phyloP scores from a whole-genome alignment of 1,284 basidiomycete species.

The Flammula alnicola region DNA sequence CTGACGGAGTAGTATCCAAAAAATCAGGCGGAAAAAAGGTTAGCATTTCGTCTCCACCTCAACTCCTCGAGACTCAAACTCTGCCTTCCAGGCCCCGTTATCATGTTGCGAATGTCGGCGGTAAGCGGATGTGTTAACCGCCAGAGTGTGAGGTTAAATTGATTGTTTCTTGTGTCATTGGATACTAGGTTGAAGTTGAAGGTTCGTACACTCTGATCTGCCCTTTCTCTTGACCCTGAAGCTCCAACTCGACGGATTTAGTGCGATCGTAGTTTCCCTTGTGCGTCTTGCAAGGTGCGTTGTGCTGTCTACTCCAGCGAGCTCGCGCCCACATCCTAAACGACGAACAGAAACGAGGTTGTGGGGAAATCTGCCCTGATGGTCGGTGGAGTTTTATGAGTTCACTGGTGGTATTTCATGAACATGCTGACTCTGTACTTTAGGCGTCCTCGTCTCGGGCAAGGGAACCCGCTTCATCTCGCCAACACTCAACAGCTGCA shows the following conservation, averaged over 20 bases:
- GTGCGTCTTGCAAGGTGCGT: slow-evolving; percentile 47
- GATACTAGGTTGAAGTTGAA: slow-evolving; percentile 29
- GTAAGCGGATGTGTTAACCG: slow-evolving; percentile 32
- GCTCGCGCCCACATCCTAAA: slow-evolving; percentile 5
- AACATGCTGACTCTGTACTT: neutral
- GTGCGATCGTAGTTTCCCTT: slow-evolving; percentile 65
- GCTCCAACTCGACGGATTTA: slow-evolving; percentile 26
- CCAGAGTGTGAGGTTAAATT: slow-evolving; percentile 46
- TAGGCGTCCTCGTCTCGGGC: slow-evolving; percentile 75
- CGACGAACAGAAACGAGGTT: slow-evolving; percentile 52
- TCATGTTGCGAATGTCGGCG: slow-evolving; percentile 63
- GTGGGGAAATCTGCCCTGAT: slow-evolving; percentile 68
- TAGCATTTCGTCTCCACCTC: slow-evolving; percentile 5
- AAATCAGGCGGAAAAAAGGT: slow-evolving; percentile 40
- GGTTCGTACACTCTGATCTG: slow-evolving; percentile 17
- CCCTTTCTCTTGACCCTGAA: slow-evolving; percentile 11
- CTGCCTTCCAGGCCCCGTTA: slow-evolving; percentile 40
- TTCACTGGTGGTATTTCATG: slow-evolving; percentile 1
- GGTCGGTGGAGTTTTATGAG: slow-evolving; percentile 41
- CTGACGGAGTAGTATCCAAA: slow-evolving; percentile 36
- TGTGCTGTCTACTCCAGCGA: slow-evolving; percentile 1
- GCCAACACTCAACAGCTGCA: slow-evolving; percentile 78
- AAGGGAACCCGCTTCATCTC: slow-evolving; percentile 79
- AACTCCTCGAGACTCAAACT: slow-evolving; percentile 1
- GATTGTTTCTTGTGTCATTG: slow-evolving; percentile 5